Evolutionary conservation across 305 asterid genomes (phyloP), one percentile per base, ranked within the genome.

Genomic region (Rubia tinctorum): DNA sequence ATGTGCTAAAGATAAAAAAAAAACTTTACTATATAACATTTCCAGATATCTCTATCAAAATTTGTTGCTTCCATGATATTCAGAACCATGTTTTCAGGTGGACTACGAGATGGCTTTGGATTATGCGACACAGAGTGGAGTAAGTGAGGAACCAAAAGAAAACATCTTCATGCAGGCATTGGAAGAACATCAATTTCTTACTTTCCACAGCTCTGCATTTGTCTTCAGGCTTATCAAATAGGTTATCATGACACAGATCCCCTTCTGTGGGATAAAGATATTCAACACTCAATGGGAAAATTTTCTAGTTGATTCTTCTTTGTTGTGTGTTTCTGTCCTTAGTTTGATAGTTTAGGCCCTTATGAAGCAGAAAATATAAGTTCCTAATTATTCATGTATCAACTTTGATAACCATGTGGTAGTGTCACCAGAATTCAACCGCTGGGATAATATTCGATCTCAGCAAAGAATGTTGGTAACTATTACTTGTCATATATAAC

Each of bases 101-200:
- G 98, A 92, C 85, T 89, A 92, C 71, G 96, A 90, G 84, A 90
- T 92, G 98, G 97, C 91, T 44, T 25, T 92, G 86, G 97, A 92
- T 82, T 92, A 90, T 71, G 97, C 98, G 40, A 89, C 97, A 45
- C 97, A 92, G 78, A 83, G 86, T 13, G 97, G 98, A 64, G 97
- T 90, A 22, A 89, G 82, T 1, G 98, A 92, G 84, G 90, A 90
- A 82, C 98, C 98, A 56, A 82, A 85, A 55, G 98, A 92, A 80
- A 87, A 82, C 45, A 79, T 90, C 66, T 88, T 81, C 80, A 80
- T 90, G 73, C 84, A 82, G 64, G 77, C 93, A 37, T 77, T 92
- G 65, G 84, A 85, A 77, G 82, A 83, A 65, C 61, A 78, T 47
- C 81, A 80, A 56, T 92, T 75, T 80, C 77, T 82, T 34, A 88